phyloP scores from a whole-genome alignment of 345 rosid species.

The Acer negundo region DNA sequence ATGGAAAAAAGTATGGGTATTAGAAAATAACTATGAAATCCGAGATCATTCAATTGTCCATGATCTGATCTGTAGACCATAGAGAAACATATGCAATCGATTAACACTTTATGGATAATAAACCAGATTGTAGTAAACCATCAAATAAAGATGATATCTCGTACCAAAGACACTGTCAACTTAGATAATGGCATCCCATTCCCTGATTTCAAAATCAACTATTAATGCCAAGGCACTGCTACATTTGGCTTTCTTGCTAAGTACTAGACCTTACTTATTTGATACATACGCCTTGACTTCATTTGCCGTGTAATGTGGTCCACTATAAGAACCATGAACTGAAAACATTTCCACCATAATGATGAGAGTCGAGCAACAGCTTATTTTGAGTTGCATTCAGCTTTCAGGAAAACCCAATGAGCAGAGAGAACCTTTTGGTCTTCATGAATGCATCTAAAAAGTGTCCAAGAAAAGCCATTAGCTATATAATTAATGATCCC shows the following conservation, averaged over 20 bases:
- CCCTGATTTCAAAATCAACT: not conserved
- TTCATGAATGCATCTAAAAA: conserved; percentile 79
- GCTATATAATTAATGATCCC: conserved; percentile 56
- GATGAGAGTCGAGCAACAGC: conserved; percentile 86
- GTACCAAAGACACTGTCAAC: no score
- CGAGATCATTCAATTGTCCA: no score
- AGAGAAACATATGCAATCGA: no score
- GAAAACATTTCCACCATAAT: conserved; percentile 93
- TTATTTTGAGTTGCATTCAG: conserved; percentile 90
- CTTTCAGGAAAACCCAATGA: conserved; percentile 70
- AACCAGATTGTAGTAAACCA: no score
- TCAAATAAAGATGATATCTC: no score
- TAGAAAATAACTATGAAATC: no score
- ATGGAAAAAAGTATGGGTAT: no score
- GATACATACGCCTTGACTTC: conserved; percentile 1
- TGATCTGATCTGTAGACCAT: no score
- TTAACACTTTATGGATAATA: no score
- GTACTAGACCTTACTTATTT: no score
- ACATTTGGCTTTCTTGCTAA: no score
- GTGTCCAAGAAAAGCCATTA: conserved; percentile 75
- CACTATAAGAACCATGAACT: conserved; percentile 61
- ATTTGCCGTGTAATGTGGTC: conserved; percentile 35
- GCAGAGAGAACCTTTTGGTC: conserved; percentile 79
- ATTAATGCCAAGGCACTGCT: not conserved
- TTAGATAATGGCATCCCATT: not conserved